Conservation (phyloP, 176 grass and related monocot species). For the Bothriochloa decipiens region DNA sequence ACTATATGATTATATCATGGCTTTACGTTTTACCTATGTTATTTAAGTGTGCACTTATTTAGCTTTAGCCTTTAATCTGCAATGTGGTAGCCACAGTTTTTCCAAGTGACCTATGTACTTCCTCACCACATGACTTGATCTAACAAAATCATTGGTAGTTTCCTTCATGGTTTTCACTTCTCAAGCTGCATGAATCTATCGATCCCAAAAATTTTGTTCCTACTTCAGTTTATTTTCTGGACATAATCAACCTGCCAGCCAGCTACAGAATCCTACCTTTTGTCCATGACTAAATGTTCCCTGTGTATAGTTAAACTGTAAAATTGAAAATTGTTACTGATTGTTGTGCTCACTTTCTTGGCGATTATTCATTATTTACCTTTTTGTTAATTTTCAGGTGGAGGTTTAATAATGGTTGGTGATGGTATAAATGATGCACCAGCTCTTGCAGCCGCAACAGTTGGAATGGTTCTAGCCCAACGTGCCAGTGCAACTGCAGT, state of each 20-base stretch:
- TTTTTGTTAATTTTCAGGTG: slow-evolving; percentile 52
- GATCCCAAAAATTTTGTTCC: neutral
- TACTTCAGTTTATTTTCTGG: neutral
- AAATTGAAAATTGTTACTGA: slow-evolving; percentile 18
- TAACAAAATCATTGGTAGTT: neutral
- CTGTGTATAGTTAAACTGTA: neutral
- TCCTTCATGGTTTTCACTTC: neutral
- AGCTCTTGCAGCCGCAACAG: slow-evolving; percentile 91
- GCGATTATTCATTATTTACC: slow-evolving; percentile 19
- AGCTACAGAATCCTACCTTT: neutral
- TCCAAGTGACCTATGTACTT: slow-evolving; percentile 14
- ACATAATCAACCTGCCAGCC: neutral
- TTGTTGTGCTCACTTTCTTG: neutral
- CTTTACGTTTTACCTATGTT: neutral
- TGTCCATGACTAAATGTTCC: slow-evolving; percentile 14
- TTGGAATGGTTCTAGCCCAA: slow-evolving; percentile 91
- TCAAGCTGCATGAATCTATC: slow-evolving; percentile 1
- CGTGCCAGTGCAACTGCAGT: slow-evolving; percentile 93
- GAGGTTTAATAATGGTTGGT: slow-evolving; percentile 98
- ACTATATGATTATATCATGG: slow-evolving; percentile 15
- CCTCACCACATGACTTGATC: neutral
- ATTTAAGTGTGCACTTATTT: slow-evolving; percentile 13
- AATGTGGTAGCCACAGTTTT: slow-evolving; percentile 1
- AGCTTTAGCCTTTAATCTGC: neutral
- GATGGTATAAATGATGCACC: slow-evolving; percentile 99